A percentile compares a stretch with the other conserved stretches of the same genome.
These are phyloP conservation scores for Oxyria digyna DNA, from an alignment of 148 eudicot genomes.

Conservation along the genomic window DNA sequence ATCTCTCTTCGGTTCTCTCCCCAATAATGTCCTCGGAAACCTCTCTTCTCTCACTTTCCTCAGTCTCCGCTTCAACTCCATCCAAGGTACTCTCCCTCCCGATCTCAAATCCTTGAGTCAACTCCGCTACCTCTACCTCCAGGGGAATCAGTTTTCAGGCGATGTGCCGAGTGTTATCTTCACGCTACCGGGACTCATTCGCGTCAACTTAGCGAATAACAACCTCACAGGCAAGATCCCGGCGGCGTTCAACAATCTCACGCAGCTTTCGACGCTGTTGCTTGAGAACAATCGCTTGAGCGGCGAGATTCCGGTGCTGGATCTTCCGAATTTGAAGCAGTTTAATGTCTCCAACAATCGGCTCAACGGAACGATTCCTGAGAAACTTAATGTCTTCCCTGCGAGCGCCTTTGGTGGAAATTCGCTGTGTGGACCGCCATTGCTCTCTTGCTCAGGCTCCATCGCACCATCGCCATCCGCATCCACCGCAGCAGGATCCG, in stretches of 20 bases:
- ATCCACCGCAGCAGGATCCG: not conserved
- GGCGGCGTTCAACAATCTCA: conserved; percentile 26
- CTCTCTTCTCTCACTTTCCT: conserved; percentile 23
- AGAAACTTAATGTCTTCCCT: conserved; percentile 20
- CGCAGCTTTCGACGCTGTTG: conserved; percentile 34
- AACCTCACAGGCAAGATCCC: conserved; percentile 55
- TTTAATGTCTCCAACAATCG: conserved; percentile 52
- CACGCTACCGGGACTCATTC: conserved; percentile 23
- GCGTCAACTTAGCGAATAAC: conserved; percentile 44
- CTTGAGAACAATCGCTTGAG: conserved; percentile 39
- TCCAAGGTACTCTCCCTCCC: conserved; percentile 29
- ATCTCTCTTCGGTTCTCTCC: conserved; percentile 28
- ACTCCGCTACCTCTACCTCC: conserved; percentile 21
- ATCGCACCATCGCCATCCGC: not conserved
- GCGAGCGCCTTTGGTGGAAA: conserved; percentile 41
- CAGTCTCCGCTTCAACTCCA: conserved; percentile 36
- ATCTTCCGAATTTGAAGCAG: conserved; percentile 23
- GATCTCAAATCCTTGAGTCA: conserved; percentile 20
- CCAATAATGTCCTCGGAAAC: conserved; percentile 18
- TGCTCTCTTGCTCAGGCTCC: conserved; percentile 20
- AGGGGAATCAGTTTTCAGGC: conserved; percentile 26
- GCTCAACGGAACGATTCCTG: conserved; percentile 43
- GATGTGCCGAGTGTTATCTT: conserved; percentile 31
- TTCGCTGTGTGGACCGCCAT: conserved; percentile 40
- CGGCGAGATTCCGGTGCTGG: conserved; percentile 46